Conservation (phyloP, 257 asterid species). For the Petunia secreta region DNA sequence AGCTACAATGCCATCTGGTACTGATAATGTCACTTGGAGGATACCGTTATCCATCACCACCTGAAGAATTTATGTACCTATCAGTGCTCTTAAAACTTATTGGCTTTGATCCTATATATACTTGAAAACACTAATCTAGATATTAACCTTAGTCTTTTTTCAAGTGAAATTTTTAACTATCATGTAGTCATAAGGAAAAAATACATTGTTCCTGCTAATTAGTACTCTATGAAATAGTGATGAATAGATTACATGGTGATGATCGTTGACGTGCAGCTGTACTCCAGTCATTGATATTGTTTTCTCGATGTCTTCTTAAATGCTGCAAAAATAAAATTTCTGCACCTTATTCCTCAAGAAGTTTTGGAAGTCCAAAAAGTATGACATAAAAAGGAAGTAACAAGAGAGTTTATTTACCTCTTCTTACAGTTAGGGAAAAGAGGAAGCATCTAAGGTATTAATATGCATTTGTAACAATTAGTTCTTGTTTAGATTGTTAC, state of each 20-base stretch:
- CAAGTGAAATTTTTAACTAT: too few species aligned
- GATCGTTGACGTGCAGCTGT: constrained; percentile 11
- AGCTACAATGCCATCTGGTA: constrained; percentile 67
- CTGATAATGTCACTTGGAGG: constrained; percentile 58
- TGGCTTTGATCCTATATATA: too few species aligned
- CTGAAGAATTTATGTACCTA: constrained; percentile 33
- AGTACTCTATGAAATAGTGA: too few species aligned
- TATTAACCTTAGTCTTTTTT: too few species aligned
- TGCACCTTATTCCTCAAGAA: not conserved
- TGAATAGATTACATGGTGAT: constrained; percentile 23
- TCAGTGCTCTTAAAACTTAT: not conserved
- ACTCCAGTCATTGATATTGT: constrained; percentile 22
- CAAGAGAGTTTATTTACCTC: not conserved
- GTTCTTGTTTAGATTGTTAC: not conserved
- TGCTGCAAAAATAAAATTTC: not conserved
- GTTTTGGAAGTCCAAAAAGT: not conserved
- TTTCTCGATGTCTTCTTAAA: not conserved
- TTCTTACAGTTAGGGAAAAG: not conserved
- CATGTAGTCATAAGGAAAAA: not conserved
- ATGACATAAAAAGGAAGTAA: not conserved
- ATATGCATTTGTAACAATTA: not conserved
- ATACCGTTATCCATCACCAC: constrained; percentile 75
- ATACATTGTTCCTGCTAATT: too few species aligned
- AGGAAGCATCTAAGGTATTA: not conserved
- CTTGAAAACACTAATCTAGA: too few species aligned